A percentile compares a stretch with the other conserved stretches of the same genome.
Evolutionary conservation across 495 filamentous ascomycete species (phyloP).

Genomic region (Niebla homalea): DNA sequence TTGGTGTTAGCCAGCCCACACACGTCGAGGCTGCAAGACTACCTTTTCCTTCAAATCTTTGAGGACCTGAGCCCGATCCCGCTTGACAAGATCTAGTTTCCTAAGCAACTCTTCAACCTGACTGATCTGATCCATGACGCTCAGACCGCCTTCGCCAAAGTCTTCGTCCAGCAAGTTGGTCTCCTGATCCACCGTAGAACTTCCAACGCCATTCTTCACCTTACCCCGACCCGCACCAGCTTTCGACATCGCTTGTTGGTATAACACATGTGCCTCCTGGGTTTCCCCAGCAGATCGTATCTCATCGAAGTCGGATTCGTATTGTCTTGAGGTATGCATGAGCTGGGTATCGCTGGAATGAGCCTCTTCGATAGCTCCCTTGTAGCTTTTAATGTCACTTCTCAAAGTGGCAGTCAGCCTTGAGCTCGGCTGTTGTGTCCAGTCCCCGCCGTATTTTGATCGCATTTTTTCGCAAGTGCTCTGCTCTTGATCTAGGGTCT

Average conservation of each 20-base stretch:
- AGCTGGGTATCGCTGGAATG: slow-evolving; percentile 78
- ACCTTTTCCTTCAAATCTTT: slow-evolving; percentile 98
- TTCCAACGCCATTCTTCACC: slow-evolving; percentile 46
- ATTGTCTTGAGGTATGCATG: slow-evolving; percentile 66
- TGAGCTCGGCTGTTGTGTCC: slow-evolving; percentile 93
- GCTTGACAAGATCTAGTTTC: slow-evolving; percentile 81
- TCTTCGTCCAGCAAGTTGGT: slow-evolving; percentile 81
- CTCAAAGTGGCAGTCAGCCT: slow-evolving; percentile 76
- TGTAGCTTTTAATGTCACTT: slow-evolving; percentile 73
- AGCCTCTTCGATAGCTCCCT: slow-evolving; percentile 79
- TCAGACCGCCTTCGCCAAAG: slow-evolving; percentile 64
- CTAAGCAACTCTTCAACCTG: slow-evolving; percentile 84
- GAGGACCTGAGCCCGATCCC: slow-evolving; percentile 77
- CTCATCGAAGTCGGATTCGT: slow-evolving; percentile 81
- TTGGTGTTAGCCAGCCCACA: slow-evolving; percentile 19
- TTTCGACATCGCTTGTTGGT: slow-evolving; percentile 69
- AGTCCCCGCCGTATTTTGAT: slow-evolving; percentile 88
- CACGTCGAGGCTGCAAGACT: slow-evolving; percentile 9
- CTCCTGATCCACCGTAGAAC: slow-evolving; percentile 45
- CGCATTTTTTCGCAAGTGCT: slow-evolving; percentile 99
- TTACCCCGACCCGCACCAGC: slow-evolving; percentile 47
- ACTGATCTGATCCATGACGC: slow-evolving; percentile 78
- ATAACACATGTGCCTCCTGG: slow-evolving; percentile 79
- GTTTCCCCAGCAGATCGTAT: slow-evolving; percentile 84
- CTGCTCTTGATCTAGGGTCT: slow-evolving; percentile 89